These are phyloP conservation scores for Sporothrix schenckii DNA, from an alignment of 2,329 filamentous ascomycete species.

Conservation along the genomic window DNA sequence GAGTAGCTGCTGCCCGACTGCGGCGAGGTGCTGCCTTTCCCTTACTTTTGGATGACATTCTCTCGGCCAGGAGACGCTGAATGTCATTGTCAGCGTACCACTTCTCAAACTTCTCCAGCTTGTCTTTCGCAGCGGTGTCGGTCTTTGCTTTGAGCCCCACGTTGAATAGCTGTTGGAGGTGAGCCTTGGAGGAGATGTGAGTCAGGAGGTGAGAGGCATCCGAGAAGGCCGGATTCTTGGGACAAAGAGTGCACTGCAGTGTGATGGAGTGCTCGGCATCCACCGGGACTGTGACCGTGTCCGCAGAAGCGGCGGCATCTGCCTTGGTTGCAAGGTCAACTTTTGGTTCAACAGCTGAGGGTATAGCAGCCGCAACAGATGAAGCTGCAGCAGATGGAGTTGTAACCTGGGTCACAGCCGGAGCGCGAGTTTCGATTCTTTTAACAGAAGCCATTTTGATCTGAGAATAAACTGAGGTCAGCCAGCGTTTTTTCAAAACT, in stretches of 20 bases:
- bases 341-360: not conserved
- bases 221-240: slow-evolving; percentile 77
- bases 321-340: not conserved
- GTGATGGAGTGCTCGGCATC: slow-evolving; percentile 53
- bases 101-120: slow-evolving; percentile 69
- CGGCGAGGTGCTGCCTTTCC: slow-evolving; percentile 49
- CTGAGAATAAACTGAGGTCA: not conserved
- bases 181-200: slow-evolving; percentile 90
- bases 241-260: slow-evolving; percentile 81
- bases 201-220: slow-evolving; percentile 91
- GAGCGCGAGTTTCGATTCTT: slow-evolving; percentile 35
- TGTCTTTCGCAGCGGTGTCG: slow-evolving; percentile 64
- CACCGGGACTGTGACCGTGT: not conserved
- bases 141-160: slow-evolving; percentile 71
- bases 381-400: not conserved
- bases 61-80: slow-evolving; percentile 72
- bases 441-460: slow-evolving; percentile 45
- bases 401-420: not conserved
- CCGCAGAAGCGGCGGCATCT: not conserved
- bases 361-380: not conserved
- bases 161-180: slow-evolving; percentile 82
- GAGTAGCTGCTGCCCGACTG: slow-evolving; percentile 36
- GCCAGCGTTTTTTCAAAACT: not conserved
- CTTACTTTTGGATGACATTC: slow-evolving; percentile 74
- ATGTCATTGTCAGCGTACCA: slow-evolving; percentile 79